phyloP scores from a whole-genome alignment of 78 protist species.

The Tieghemostelium lacteum region DNA sequence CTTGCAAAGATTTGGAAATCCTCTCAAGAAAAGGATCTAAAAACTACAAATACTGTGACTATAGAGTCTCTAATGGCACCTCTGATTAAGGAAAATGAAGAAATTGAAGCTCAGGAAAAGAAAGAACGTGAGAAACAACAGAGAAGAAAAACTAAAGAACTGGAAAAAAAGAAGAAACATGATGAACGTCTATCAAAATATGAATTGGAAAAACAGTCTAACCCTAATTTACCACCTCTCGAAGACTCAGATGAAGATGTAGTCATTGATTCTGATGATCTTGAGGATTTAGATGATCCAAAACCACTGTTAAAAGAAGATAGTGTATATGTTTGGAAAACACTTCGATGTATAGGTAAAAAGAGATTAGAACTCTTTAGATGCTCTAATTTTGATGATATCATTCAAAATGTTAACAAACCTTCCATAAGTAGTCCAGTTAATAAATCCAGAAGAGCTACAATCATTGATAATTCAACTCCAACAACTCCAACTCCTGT shows the following conservation, averaged over 20 bases:
- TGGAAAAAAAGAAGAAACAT: neutral
- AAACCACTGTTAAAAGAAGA: constrained; percentile 29
- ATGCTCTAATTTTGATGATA: constrained; percentile 21
- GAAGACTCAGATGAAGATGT: neutral
- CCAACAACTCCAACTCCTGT: neutral
- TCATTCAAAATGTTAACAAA: constrained; percentile 21
- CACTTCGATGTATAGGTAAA: constrained; percentile 42
- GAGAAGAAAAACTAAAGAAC: constrained; percentile 25
- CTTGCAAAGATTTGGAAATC: constrained; percentile 68
- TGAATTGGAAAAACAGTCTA: constrained; percentile 5
- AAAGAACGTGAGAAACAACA: neutral
- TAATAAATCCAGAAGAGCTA: no score
- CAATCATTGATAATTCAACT: neutral
- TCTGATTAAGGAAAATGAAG: neutral
- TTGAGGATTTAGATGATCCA: constrained; percentile 72
- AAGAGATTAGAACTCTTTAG: constrained; percentile 26
- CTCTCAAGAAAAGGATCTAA: neutral
- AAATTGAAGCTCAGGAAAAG: neutral
- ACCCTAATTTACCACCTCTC: neutral
- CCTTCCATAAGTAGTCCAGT: neutral
- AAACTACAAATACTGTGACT: constrained; percentile 12
- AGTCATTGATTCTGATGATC: constrained; percentile 69
- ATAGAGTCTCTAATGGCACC: constrained; percentile 29
- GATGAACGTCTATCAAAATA: neutral
- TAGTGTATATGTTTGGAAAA: constrained; percentile 55